Evolutionary conservation across 495 filamentous ascomycete species (phyloP).

Genomic region (Cercophora newfieldiana): DNA sequence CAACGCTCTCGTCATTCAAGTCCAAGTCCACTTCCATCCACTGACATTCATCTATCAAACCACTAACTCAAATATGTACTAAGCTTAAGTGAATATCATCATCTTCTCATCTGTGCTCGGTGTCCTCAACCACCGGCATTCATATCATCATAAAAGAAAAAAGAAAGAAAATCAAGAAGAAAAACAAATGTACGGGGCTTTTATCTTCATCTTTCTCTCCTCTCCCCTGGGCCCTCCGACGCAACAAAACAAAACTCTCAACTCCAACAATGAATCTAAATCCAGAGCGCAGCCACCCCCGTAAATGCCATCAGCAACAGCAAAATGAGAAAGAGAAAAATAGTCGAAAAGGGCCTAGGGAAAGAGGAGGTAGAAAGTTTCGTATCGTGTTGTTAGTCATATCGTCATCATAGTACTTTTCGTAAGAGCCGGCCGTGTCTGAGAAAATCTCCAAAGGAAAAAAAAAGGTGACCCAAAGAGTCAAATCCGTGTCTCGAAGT

Average conservation of each 20-base stretch:
- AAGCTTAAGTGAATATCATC: neutral
- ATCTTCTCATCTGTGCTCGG: neutral
- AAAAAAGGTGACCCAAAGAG: conserved; percentile 8
- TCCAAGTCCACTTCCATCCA: neutral
- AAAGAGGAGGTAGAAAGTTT: neutral
- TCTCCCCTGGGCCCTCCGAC: neutral
- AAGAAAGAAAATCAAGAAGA: neutral
- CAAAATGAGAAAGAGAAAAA: too few species aligned
- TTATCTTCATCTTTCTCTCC: conserved; percentile 1
- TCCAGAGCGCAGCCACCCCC: conserved; percentile 2
- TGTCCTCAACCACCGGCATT: neutral
- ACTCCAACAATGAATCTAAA: conserved; percentile 13
- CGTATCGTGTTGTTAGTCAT: conserved; percentile 12
- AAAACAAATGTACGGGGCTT: conserved; percentile 5
- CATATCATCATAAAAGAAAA: neutral
- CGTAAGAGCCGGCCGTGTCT: conserved; percentile 1
- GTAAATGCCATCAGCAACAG: neutral
- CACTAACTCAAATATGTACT: neutral
- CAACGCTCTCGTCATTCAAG: too few species aligned
- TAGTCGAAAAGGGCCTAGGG: neutral
- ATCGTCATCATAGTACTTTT: conserved; percentile 22
- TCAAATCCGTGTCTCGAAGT: conserved; percentile 1
- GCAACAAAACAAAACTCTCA: neutral
- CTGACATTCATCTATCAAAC: neutral
- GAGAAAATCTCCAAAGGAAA: neutral